Base-by-base conservation (phyloP, 2,329 filamentous ascomycete species). In the Aspergillus ustus region DNA sequence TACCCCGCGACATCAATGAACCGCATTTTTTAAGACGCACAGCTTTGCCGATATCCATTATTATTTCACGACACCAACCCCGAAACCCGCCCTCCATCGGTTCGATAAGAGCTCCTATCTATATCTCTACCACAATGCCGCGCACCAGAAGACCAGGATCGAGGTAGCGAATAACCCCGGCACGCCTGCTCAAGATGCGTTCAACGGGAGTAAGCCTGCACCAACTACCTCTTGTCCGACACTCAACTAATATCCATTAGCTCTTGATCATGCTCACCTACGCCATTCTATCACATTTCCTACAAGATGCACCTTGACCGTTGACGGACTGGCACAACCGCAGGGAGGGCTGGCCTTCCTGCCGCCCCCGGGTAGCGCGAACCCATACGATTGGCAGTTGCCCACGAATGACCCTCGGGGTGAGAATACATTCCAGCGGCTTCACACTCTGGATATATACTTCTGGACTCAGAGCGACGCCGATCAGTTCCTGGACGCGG, bases 11-110 rank as follows among this genome's bases (percentile, higher is more conserved):
- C 11, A 28, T 19, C 13, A n/a, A 8, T 43, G 15, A 43, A 22
- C 28, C 25, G n/a, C 34, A 40, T 45, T 34, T 34, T n/a, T 9
- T 57, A 51, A 52, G 28, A 43, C 8, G 6, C 46, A 22, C 66
- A 89, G 87, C 68, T 89, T 87, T 69, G 84, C 84, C 61, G 87
- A 89, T 70, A 78, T 88, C 46, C 87, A 89, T 73, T 88, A 87
- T 72, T 88, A 85, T 74, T 87, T 89, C 73, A 80, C 81, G 63
- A 77, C 82, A 17, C 87, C 87, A 3, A 78, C 77, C 4, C 78
- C 82, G 43, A 84, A 80, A 60, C 85, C 87, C 46, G 74, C 79
- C 40, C 84, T 87, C 66, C 85, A 89, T 72, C 85, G 87, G 53
- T 89, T 89, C 74, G 85, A 87, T 68, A 87, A 86, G 69, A 80